Evolutionary conservation across 192 early-diverging fungal genomes (phyloP), one percentile per base, ranked within the genome.

Genomic region (Mortierella claussenii): DNA sequence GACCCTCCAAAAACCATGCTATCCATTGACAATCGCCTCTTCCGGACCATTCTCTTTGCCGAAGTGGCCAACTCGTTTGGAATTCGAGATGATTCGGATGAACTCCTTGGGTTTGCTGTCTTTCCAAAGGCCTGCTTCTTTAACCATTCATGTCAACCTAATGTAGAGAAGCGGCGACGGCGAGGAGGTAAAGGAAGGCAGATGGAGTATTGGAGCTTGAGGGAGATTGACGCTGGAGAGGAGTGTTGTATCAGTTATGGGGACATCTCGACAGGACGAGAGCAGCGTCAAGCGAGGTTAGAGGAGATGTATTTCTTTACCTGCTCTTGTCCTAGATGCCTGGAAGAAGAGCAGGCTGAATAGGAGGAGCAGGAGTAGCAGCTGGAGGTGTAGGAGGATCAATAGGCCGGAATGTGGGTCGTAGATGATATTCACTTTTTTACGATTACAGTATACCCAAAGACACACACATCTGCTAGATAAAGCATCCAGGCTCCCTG

Each of bases 1-100:
- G n/a, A 59, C 2, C 28, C 13, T 21, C 8, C 42, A 17, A 7
- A 3, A 13, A 34, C 28, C 47, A 43, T 37, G 10, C 26, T 67
- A 20, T 26, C 48, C 2, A 57, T 78, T 31, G 51, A 78, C 51
- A 86, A 85, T 30, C 45, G 13, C 18, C 56, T 65, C 20, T 91
- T 89, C 53, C 80, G 90, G 0, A 55, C 62, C 0, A 80, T 89
- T 9, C 83, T 83, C 46, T 91, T 80, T 60, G 81, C 87, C 24
- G 90, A 91, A 69, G 83, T 86, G 45, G 82, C 90, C 21, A 91
- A 91, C 58, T 88, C 88, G 7, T 91, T 91, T 80, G 90, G 90
- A 0, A 83, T 91, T 54, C 87, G 88, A 61, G 88, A 91, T 37
- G 69, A 70, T 21, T 61, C 82, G 4, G 81, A 82, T 24, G 74